phyloP scores from a whole-genome alignment of 345 rosid species.

The Salix brachista region DNA sequence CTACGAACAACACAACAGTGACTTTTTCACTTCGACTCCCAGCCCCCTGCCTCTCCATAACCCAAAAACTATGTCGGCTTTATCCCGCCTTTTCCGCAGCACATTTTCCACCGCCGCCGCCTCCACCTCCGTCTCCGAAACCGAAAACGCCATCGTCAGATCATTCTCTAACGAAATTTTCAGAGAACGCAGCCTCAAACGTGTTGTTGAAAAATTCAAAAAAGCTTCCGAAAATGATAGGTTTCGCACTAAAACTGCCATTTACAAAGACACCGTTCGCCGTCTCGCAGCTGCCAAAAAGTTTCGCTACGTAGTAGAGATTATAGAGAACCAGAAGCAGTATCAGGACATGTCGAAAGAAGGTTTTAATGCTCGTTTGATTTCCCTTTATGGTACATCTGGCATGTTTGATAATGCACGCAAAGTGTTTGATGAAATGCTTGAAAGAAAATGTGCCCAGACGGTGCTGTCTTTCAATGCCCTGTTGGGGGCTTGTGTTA shows the following conservation, averaged over 20 bases:
- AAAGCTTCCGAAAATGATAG: slow-evolving; percentile 35
- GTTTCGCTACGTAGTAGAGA: slow-evolving; percentile 46
- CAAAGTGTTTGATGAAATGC: slow-evolving; percentile 77
- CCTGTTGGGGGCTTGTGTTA: slow-evolving; percentile 41
- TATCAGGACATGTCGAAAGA: slow-evolving; percentile 51
- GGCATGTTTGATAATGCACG: slow-evolving; percentile 64
- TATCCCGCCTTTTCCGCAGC: no score
- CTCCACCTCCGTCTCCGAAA: neutral
- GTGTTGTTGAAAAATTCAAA: slow-evolving; percentile 63
- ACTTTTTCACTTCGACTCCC: no score
- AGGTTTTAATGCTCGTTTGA: slow-evolving; percentile 58
- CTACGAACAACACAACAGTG: no score
- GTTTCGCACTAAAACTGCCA: slow-evolving; percentile 47
- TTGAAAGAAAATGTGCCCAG: slow-evolving; percentile 41
- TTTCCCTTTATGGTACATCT: slow-evolving; percentile 41
- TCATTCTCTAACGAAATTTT: slow-evolving; percentile 30
- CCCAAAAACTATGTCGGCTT: no score
- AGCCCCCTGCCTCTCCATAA: no score
- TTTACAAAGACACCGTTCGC: slow-evolving; percentile 49
- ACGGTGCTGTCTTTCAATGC: slow-evolving; percentile 67
- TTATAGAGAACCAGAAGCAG: slow-evolving; percentile 66
- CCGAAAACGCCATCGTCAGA: slow-evolving; percentile 6
- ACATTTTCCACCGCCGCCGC: neutral
- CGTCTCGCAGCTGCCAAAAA: slow-evolving; percentile 55
- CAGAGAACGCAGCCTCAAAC: slow-evolving; percentile 52